Conservation (phyloP, 1,284 basidiomycete genomes). For the Exobasidium cylindrosporum region DNA sequence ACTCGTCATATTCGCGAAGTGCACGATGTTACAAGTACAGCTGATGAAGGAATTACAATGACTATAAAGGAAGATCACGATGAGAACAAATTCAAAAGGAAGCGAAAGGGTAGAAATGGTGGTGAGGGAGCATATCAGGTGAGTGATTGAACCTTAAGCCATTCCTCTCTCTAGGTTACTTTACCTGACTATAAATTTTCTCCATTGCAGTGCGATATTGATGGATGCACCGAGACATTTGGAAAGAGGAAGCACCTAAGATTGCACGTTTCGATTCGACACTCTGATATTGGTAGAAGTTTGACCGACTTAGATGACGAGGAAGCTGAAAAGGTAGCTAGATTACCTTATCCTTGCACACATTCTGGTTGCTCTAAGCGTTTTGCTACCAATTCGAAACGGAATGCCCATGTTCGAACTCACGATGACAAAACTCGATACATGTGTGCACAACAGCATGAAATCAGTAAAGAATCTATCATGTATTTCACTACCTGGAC, state of each 20-base stretch:
- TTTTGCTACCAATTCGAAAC: slow-evolving; percentile 4
- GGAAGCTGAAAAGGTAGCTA: not conserved
- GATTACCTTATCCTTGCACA: slow-evolving; percentile 5
- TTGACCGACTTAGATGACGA: not conserved
- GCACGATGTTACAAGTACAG: not conserved
- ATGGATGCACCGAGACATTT: not conserved
- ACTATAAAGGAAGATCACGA: not conserved
- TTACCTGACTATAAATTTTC: no score
- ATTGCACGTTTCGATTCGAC: not conserved
- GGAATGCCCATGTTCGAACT: slow-evolving; percentile 4
- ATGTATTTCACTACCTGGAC: slow-evolving; percentile 3
- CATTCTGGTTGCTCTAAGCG: slow-evolving; percentile 6
- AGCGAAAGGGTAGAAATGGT: slow-evolving; percentile 1
- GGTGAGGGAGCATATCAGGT: not conserved
- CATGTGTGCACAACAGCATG: not conserved
- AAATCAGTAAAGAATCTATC: no score
- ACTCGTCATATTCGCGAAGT: slow-evolving; percentile 1
- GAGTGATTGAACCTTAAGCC: no score
- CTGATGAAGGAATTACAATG: no score
- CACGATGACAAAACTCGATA: not conserved
- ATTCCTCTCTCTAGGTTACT: no score
- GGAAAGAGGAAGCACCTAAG: slow-evolving; percentile 4
- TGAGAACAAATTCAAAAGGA: not conserved
- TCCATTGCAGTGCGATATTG: slow-evolving; percentile 1
- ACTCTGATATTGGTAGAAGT: not conserved